Base-by-base conservation (phyloP, 768 basidiomycete genomes). In the Amanita exitialis region DNA sequence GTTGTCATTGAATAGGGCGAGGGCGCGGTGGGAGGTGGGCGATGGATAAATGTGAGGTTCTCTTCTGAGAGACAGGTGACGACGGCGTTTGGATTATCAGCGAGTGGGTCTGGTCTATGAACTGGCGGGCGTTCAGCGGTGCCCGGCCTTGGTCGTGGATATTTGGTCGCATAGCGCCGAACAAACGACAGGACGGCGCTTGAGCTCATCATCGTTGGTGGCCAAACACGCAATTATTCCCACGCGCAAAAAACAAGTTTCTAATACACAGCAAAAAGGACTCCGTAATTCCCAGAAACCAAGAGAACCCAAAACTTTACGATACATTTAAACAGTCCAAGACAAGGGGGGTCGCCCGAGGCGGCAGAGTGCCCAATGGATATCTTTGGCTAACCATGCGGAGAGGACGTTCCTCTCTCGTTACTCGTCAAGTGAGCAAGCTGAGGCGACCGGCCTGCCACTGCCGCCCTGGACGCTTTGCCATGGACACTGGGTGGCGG, bases 11-110 rank as follows among this genome's bases (percentile, higher is more conserved):
- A 92, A 53, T 73, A 69, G 3, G 88, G 87, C 15, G 87, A 74
- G 7, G 85, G 83, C 8, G 82, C 77, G 8, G 83, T 79, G 0
- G 89, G 86, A 0, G 89, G 90, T n/a, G 86, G 86, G 38, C 90
- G 82, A 62, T 88, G 86, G 52, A 91, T 82, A 63, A 91, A 91
- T 0, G 86, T 86, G 50, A 90, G 64, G 53, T 75, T 69, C 51
- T 77, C 75, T 55, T 76, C 77, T 5, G 69, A 64, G 18, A 84
- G 64, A 7, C 66, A 51, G 8, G 73, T 77, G 45, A 80, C 76
- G 44, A 65, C 65, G 34, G 77, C 79, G 35, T 75, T 69, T 35
- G 78, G 70, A 52, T 72, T 76, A 63, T 75, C 73, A 49, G 64
- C 52, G 47, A 85, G 66, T 1, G 83, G 83, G 56, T 85, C 83